Evolutionary conservation across 805 yeast genomes (phyloP).

Genomic region (Starmerella apicola): DNA sequence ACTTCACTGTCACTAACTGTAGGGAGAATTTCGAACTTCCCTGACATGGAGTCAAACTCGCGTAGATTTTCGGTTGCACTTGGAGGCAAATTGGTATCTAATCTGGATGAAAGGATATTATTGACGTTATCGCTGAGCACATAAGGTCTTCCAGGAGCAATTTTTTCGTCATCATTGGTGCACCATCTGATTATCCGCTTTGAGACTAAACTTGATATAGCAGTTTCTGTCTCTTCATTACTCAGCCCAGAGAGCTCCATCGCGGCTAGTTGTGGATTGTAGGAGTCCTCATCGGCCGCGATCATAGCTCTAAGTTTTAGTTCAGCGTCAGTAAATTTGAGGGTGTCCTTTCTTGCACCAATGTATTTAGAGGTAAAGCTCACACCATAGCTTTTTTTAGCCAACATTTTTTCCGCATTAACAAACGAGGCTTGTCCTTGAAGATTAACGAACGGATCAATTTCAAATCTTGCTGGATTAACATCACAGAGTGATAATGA

Average conservation of each 20-base stretch:
- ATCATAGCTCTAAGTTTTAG: constrained; percentile 35
- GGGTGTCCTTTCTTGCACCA: not conserved
- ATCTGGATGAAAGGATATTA: constrained; percentile 29
- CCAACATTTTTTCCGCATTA: constrained; percentile 33
- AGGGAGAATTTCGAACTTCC: constrained; percentile 33
- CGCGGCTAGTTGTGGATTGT: constrained; percentile 34
- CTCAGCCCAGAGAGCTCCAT: constrained; percentile 36
- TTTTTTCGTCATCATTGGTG: constrained; percentile 24
- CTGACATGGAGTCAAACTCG: constrained; percentile 32
- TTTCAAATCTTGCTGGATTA: not conserved
- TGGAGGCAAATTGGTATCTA: constrained; percentile 33
- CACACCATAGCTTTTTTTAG: constrained; percentile 32
- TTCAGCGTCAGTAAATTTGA: constrained; percentile 20
- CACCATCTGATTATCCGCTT: constrained; percentile 32
- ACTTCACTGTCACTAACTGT: constrained; percentile 50
- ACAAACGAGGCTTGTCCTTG: constrained; percentile 14
- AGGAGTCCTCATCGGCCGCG: constrained; percentile 41
- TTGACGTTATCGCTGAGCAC: constrained; percentile 42
- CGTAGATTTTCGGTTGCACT: constrained; percentile 37
- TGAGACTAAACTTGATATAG: constrained; percentile 38
- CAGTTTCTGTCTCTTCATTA: constrained; percentile 38
- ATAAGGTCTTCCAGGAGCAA: constrained; percentile 39
- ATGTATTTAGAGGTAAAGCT: not conserved
- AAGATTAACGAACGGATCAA: constrained; percentile 10
- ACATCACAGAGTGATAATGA: not conserved